phyloP scores from a whole-genome alignment of 2,329 filamentous ascomycete genomes.

The Pseudocercospora pini-densiflorae region DNA sequence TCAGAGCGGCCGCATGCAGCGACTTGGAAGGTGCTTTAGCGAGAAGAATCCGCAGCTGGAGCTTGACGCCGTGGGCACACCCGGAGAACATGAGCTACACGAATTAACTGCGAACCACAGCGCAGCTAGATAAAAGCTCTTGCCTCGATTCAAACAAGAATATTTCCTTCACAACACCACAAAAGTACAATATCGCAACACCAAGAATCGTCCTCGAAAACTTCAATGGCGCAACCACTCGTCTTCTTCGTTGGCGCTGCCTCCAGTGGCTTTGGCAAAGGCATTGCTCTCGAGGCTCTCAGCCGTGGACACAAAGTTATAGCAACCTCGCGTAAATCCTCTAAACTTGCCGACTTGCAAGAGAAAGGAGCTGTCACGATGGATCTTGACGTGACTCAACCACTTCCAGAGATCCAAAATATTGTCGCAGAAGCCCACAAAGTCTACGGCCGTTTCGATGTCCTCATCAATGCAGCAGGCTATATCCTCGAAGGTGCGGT shows the following conservation, averaged over 20 bases:
- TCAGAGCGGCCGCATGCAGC: neutral
- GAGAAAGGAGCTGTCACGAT: constrained; percentile 25
- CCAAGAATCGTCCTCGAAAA: neutral
- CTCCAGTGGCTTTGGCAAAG: constrained; percentile 53
- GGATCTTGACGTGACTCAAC: constrained; percentile 47
- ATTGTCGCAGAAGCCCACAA: constrained; percentile 40
- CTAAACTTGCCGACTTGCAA: constrained; percentile 24
- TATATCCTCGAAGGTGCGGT: constrained; percentile 35
- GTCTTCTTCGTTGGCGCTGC: constrained; percentile 47
- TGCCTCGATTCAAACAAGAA: too few relatives aligned
- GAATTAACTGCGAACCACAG: too few relatives aligned
- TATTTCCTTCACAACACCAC: too few relatives aligned
- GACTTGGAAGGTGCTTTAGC: neutral
- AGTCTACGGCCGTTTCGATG: constrained; percentile 45
- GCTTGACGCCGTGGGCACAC: too few relatives aligned
- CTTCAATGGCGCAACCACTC: constrained; percentile 9
- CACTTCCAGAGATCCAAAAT: constrained; percentile 42
- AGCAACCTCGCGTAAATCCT: constrained; percentile 49
- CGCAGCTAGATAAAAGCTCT: too few relatives aligned
- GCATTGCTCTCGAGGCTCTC: constrained; percentile 50
- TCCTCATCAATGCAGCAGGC: constrained; percentile 48
- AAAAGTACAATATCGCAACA: neutral
- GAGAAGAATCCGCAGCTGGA: neutral
- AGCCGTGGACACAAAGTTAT: constrained; percentile 50
- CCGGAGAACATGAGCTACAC: too few relatives aligned